Percentiles rank a stretch among this genome's conserved stretches.
Conservation (phyloP, 1,139 yeast species). For the Eremothecium coryli region DNA sequence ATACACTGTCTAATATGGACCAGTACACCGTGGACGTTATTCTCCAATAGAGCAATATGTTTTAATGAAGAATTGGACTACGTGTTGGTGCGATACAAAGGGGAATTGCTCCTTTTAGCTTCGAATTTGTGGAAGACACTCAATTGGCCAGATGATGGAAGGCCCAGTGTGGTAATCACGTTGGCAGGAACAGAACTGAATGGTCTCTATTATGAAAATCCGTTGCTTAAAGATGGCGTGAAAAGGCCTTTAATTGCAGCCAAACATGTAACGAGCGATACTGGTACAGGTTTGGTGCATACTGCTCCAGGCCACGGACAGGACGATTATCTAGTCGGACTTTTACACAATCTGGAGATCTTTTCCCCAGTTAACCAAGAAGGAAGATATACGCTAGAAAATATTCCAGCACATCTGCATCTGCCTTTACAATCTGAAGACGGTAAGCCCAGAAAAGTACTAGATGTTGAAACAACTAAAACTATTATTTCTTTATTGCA, state of each 20-base stretch:
- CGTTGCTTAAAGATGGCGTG: conserved; percentile 36
- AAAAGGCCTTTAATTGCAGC: conserved; percentile 63
- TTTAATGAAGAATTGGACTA: conserved; percentile 53
- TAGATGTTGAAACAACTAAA: conserved; percentile 46
- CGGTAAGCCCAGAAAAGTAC: conserved; percentile 51
- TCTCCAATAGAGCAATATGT: conserved; percentile 79
- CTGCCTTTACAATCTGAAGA: conserved; percentile 33
- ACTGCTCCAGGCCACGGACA: conserved; percentile 98
- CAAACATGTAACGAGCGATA: conserved; percentile 64
- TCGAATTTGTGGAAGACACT: conserved; percentile 35
- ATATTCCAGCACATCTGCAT: conserved; percentile 16
- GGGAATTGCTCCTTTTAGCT: conserved; percentile 44
- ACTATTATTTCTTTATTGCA: conserved; percentile 39
- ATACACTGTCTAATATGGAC: conserved; percentile 67
- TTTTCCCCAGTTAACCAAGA: conserved; percentile 70
- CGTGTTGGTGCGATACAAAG: conserved; percentile 37
- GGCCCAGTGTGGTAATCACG: conserved; percentile 16
- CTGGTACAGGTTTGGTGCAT: conserved; percentile 95
- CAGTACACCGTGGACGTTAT: conserved; percentile 96
- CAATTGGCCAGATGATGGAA: conserved; percentile 17
- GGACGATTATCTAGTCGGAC: conserved; percentile 77
- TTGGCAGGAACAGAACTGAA: conserved; percentile 42
- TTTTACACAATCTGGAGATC: conserved; percentile 45
- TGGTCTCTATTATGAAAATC: conserved; percentile 45
- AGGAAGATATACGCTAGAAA: conserved; percentile 45